Evolutionary conservation across 805 yeast genomes (phyloP).

Genomic region (Scheffersomyces coipomensis): DNA sequence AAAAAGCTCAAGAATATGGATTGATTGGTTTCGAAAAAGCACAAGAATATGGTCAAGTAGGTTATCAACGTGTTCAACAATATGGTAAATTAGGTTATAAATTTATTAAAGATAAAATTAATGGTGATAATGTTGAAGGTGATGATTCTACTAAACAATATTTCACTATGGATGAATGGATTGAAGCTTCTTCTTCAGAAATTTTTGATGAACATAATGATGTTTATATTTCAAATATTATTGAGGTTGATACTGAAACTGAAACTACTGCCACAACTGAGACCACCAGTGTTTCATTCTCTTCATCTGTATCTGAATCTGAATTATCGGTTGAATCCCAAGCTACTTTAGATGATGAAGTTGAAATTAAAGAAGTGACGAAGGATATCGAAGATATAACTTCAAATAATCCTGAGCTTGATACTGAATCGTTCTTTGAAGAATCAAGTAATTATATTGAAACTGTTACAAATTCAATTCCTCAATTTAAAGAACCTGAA

Average conservation of each 20-base stretch:
- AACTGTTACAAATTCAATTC: background rate
- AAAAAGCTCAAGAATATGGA: conserved; percentile 5
- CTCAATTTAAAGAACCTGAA: background rate
- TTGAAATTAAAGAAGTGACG: conserved; percentile 13
- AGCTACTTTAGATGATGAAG: conserved; percentile 5
- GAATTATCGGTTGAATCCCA: background rate
- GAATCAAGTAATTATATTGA: conserved; percentile 7
- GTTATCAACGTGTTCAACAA: conserved; percentile 21
- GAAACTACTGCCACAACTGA: conserved; percentile 7
- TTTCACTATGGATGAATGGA: conserved; percentile 23
- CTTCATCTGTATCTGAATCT: background rate
- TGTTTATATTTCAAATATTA: conserved; percentile 1
- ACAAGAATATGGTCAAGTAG: conserved; percentile 11
- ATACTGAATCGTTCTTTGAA: conserved; percentile 12
- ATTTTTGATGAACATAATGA: background rate
- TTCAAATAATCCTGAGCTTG: conserved; percentile 8
- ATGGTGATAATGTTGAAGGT: conserved; percentile 19
- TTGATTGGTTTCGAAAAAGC: too few relatives aligned
- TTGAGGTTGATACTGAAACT: background rate
- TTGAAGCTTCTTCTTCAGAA: conserved; percentile 3
- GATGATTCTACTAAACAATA: conserved; percentile 18
- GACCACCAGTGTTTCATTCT: conserved; percentile 3
- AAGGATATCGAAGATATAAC: conserved; percentile 14
- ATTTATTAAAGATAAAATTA: conserved; percentile 26
- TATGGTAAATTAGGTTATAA: conserved; percentile 16